Conservation (phyloP, 371 early-diverging fungal species). For the Haplosporangium sp. region DNA sequence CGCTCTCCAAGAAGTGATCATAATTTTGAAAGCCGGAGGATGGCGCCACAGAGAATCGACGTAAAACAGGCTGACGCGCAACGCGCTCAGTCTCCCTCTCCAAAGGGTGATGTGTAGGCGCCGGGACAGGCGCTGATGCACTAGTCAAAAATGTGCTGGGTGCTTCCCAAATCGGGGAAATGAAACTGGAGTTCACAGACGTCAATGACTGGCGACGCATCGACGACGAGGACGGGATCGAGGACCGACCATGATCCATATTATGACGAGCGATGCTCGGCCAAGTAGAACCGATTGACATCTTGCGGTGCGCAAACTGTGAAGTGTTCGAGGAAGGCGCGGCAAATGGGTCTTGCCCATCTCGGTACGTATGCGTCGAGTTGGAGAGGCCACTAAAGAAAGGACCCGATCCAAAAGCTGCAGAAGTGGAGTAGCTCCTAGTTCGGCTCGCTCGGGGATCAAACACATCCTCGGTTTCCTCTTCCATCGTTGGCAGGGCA, state of each 20-base stretch:
- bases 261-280: slow-evolving; percentile 4
- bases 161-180: slow-evolving; percentile 40
- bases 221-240: slow-evolving; percentile 5
- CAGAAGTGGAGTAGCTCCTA: slow-evolving; percentile 47
- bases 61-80: not conserved
- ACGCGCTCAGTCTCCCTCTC: not conserved
- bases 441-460: slow-evolving; percentile 33
- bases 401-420: slow-evolving; percentile 20
- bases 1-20: slow-evolving; percentile 21
- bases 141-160: slow-evolving; percentile 14
- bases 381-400: slow-evolving; percentile 16
- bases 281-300: slow-evolving; percentile 31
- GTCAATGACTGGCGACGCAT: slow-evolving; percentile 42
- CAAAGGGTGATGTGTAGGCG: slow-evolving; percentile 14
- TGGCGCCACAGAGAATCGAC: slow-evolving; percentile 46
- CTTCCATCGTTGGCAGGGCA: slow-evolving; percentile 49
- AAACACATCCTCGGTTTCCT: slow-evolving; percentile 33
- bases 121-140: not conserved
- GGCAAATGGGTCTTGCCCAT: slow-evolving; percentile 16
- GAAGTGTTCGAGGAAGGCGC: slow-evolving; percentile 1
- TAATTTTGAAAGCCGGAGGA: slow-evolving; percentile 26
- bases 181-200: slow-evolving; percentile 5
- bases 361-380: not conserved
- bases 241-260: not conserved
- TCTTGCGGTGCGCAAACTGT: slow-evolving; percentile 11